phyloP scores from a whole-genome alignment of 2,329 filamentous ascomycete genomes.

The Beauveria caledonica region DNA sequence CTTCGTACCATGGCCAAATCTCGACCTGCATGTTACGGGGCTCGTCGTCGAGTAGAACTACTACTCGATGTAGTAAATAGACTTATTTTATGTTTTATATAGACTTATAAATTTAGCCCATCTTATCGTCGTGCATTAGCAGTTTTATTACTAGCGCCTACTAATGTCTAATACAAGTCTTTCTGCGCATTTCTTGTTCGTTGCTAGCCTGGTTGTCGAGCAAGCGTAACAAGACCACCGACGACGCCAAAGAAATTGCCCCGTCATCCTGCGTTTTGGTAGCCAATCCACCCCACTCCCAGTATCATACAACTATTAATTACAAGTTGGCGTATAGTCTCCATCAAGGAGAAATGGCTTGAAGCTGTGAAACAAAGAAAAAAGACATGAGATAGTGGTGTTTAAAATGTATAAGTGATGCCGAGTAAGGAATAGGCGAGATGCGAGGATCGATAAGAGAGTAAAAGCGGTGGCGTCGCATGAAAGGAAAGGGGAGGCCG shows the following conservation, averaged over 20 bases:
- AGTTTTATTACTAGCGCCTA: too few relatives aligned
- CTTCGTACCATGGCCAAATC: too few relatives aligned
- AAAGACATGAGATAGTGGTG: background rate
- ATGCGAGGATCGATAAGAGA: background rate
- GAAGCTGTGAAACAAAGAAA: background rate
- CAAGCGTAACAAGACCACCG: background rate
- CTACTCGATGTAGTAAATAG: too few relatives aligned
- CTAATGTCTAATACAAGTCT: background rate
- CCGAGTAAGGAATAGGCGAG: background rate
- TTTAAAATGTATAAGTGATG: background rate
- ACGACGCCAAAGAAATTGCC: background rate
- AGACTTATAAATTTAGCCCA: too few relatives aligned
- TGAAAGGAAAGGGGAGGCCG: background rate
- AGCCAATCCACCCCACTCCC: background rate
- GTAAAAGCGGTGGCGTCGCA: background rate
- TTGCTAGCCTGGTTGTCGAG: background rate
- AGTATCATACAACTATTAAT: conserved; percentile 1
- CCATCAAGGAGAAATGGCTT: conserved; percentile 1
- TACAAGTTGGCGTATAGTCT: conserved; percentile 3
- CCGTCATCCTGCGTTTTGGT: background rate
- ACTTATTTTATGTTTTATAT: too few relatives aligned
- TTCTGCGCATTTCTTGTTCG: background rate
- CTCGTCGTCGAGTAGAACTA: too few relatives aligned
- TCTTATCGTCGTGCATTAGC: too few relatives aligned
- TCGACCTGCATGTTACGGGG: too few relatives aligned